Base-by-base conservation (phyloP, 2,329 filamentous ascomycete species). In the Teratosphaeriaceae sp. region DNA sequence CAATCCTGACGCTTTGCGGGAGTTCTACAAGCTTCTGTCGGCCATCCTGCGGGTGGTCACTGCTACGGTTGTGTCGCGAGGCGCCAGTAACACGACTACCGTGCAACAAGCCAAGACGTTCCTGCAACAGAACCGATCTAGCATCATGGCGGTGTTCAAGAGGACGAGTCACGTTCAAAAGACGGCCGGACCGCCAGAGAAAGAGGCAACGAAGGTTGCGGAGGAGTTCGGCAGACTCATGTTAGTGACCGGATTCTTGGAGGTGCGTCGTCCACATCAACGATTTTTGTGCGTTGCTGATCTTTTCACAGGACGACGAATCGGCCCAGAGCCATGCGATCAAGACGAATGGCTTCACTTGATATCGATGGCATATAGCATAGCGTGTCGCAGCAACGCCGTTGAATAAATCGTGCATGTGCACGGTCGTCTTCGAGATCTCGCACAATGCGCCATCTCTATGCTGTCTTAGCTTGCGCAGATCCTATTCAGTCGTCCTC, bases 121-220 rank as follows among this genome's bases (percentile, higher is more conserved):
- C 66, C 70, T 98, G 46, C 75, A 77, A 5, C 84, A 92, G 51
- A 88, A 95, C 63, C 76, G 90, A 48, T 80, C 83, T 63, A 80
- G 89, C 44, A 86, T 97, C 56, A 80, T 92, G 50, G 85, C 88
- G 35, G 82, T 94, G 16, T 85, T 98, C 58, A 98, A 98, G 70
- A 76, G 88, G 52, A 86, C 85, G 54, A 86, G 86, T 0, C 85
- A 94, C 44, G 84, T 85, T 15, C 65, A 68, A 21, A 47, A 49
- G 26, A 47, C 44, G 11, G 40, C 45, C 18, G 46, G 47, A 16
- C 42, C 43, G 27, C 48, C 45, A 11, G 49, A 56, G 34, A 79
- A 80, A 40, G 72, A 80, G 43, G 77, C 79, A 49, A 70, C 94
- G 27, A 76, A 79, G 37, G 87, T 97, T 52, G 86, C 89, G 5